These are phyloP conservation scores for Yamadazyma atlantica DNA, from an alignment of 1,139 yeast species.

Conservation along the genomic window DNA sequence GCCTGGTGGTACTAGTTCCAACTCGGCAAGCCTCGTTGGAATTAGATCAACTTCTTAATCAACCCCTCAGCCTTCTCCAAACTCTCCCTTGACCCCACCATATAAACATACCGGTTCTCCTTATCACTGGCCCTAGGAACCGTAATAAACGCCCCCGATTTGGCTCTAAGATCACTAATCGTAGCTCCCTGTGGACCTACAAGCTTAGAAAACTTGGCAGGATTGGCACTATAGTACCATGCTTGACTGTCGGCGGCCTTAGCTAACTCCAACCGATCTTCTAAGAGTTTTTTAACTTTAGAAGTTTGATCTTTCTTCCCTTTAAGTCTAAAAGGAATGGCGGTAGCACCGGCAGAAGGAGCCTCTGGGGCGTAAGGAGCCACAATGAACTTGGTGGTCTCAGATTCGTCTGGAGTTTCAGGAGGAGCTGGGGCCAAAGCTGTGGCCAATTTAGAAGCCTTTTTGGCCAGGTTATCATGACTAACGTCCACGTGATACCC, in stretches of 20 bases:
- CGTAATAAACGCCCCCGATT: constrained; percentile 57
- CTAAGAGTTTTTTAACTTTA: constrained; percentile 37
- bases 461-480: constrained; percentile 54
- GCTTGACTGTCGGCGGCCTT: constrained; percentile 31
- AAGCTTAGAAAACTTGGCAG: constrained; percentile 50
- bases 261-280: constrained; percentile 35
- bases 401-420: constrained; percentile 44
- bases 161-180: constrained; percentile 60
- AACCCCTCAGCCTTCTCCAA: constrained; percentile 28
- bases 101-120: constrained; percentile 26
- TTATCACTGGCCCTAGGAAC: constrained; percentile 63
- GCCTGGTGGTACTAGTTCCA: too few species aligned
- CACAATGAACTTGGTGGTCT: constrained; percentile 44
- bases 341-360: too few species aligned
- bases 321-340: constrained; percentile 69
- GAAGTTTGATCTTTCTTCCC: constrained; percentile 44
- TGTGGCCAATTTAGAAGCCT: constrained; percentile 52
- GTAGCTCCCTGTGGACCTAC: constrained; percentile 79
- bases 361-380: too few species aligned
- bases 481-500: constrained; percentile 61
- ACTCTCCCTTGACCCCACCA: constrained; percentile 34
- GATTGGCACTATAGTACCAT: constrained; percentile 39
- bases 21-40: too few species aligned
- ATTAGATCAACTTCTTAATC: constrained; percentile 20
- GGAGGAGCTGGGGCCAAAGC: constrained; percentile 48